Evolutionary conservation across 2,329 filamentous ascomycete genomes (phyloP), one percentile per base, ranked within the genome.

Genomic region (Cryphonectria japonica): DNA sequence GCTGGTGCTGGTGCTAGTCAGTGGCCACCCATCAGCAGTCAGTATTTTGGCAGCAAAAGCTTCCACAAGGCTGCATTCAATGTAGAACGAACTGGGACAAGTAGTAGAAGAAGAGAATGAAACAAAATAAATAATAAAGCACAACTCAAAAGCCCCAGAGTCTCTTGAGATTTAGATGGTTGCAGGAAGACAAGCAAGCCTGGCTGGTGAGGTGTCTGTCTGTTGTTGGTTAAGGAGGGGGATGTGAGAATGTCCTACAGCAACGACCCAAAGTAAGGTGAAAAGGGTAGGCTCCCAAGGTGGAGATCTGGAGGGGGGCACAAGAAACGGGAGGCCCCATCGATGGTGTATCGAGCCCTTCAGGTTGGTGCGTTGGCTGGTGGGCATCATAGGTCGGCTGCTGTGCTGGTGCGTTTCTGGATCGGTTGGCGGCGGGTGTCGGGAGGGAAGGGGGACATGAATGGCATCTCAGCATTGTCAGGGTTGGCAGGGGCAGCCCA

Each of bases 371-470:
- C 37, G 37, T 39, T 39, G 37, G 37, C 37, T 39, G 37, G 37
- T 39, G 37, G 37, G 11, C 37, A 9, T 39, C 37, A 9, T 39
- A 11, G 37, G 37, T 39, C 6, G 50, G 50, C 52, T n/a, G 22
- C 22, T n/a, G 19, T 9, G 29, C 29, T 22, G 34, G 59, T 22
- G 32, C 29, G 32, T 13, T 60, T 37, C 16, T 50, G 29, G 59
- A 34, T 32, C 34, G 34, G 59, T 34, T 61, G 59, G 34, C 59
- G 59, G 37, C 37, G 37, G 59, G 19, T 39, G 59, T 61, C 59
- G 59, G 59, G 32, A 61, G 59, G 59, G 59, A 61, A 61, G 19
- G 59, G 54, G 59, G 32, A 60, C 54, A 34, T 8, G 14, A 59
- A 59, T 34, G 29, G 54, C 54, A 59, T 26, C 54, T 32, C 29